These are phyloP conservation scores for Ramaria rubella DNA, from an alignment of 768 basidiomycete genomes.

Conservation along the genomic window DNA sequence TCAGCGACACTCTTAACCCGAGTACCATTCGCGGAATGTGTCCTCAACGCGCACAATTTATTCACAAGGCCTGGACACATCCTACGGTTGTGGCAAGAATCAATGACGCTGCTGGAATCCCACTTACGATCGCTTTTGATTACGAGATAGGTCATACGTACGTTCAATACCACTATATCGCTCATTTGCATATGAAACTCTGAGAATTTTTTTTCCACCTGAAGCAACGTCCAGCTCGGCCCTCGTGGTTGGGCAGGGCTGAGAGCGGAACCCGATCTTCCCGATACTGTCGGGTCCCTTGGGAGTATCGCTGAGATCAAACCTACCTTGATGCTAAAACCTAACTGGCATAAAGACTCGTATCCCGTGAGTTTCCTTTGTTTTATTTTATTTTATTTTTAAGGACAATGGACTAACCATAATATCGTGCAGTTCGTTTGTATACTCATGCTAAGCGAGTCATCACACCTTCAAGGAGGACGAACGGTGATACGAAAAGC, in stretches of 20 bases:
- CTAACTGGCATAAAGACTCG: conserved; percentile 13
- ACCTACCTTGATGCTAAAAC: conserved; percentile 7
- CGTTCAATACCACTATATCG: background rate
- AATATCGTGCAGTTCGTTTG: conserved; percentile 8
- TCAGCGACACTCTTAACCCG: conserved; percentile 5
- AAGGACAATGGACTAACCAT: background rate
- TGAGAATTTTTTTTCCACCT: background rate
- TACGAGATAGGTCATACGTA: conserved; percentile 13
- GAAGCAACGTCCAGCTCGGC: conserved; percentile 10
- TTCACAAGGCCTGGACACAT: conserved; percentile 8
- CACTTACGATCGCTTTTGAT: conserved; percentile 3
- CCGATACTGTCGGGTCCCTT: conserved; percentile 5
- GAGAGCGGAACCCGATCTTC: conserved; percentile 10
- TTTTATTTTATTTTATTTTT: background rate
- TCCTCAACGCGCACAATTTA: conserved; percentile 6
- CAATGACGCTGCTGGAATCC: conserved; percentile 7
- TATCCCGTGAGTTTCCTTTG: conserved; percentile 10
- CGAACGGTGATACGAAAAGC: conserved; percentile 7
- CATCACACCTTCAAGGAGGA: conserved; percentile 7
- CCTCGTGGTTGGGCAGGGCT: conserved; percentile 12
- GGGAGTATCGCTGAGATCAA: conserved; percentile 2
- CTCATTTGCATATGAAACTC: background rate
- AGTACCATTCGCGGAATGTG: conserved; percentile 7
- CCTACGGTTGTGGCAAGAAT: background rate
- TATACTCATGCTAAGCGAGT: conserved; percentile 11